These are phyloP conservation scores for Coemansia sp. DNA, from an alignment of 192 early-diverging fungal genomes.

Conservation along the genomic window DNA sequence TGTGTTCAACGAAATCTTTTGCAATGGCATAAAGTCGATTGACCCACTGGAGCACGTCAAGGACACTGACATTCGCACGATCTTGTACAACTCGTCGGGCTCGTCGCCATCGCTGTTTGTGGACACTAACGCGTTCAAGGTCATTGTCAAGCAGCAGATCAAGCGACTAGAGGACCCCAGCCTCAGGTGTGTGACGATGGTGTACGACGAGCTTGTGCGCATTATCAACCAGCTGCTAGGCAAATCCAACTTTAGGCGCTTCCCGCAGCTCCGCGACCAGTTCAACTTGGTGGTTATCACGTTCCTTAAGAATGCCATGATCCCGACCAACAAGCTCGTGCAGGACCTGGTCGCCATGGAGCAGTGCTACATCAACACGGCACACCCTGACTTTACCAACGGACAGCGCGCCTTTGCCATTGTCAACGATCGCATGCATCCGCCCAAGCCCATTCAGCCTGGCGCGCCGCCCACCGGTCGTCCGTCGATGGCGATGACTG, in stretches of 20 bases:
- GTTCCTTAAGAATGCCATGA: conserved; percentile 90
- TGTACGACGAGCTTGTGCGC: conserved; percentile 97
- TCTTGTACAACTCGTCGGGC: conserved; percentile 98
- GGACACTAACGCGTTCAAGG: conserved; percentile 96
- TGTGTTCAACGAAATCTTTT: conserved; percentile 98
- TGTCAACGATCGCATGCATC: conserved; percentile 83
- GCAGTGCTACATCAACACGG: conserved; percentile 97
- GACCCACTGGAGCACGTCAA: conserved; percentile 99
- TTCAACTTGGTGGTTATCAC: conserved; percentile 92
- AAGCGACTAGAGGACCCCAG: conserved; percentile 97
- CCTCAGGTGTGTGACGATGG: conserved; percentile 92
- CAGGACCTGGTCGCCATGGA: conserved; percentile 92
- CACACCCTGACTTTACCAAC: conserved; percentile 97
- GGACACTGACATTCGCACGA: conserved; percentile 97
- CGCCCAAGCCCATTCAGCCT: conserved; percentile 61
- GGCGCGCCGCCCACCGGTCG: conserved; percentile 26
- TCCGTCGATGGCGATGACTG: conserved; percentile 29
- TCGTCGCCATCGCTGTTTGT: conserved; percentile 98
- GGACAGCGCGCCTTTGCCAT: conserved; percentile 95
- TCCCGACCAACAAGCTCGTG: conserved; percentile 94
- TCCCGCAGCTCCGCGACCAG: conserved; percentile 91
- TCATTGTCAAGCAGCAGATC: conserved; percentile 99
- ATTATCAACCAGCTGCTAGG: conserved; percentile 91
- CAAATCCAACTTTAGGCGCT: conserved; percentile 94
- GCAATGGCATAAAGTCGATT: conserved; percentile 87